phyloP scores from a whole-genome alignment of 73 alveolate species.

The Paraurostyla sp. region DNA sequence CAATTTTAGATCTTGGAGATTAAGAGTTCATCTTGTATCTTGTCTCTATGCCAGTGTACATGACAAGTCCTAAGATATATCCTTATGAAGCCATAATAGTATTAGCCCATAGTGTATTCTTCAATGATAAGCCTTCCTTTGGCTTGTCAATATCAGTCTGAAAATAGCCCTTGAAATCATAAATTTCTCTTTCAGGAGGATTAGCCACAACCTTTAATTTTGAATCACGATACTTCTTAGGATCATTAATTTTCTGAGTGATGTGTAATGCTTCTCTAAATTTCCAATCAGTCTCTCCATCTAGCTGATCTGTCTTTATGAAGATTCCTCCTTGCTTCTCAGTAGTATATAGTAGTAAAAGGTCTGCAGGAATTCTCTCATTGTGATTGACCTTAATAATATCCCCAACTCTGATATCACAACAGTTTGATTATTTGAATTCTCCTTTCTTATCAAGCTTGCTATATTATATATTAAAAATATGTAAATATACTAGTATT shows the following conservation, averaged over 20 bases:
- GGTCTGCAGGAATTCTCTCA: constrained; percentile 96
- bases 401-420: constrained; percentile 85
- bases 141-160: constrained; percentile 62
- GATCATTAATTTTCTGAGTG: constrained; percentile 66
- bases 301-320: constrained; percentile 96
- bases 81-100: constrained; percentile 94
- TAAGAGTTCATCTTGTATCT: constrained; percentile 93
- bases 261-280: constrained; percentile 87
- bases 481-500: background rate
- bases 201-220: constrained; percentile 41
- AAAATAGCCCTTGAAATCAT: constrained; percentile 51
- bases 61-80: constrained; percentile 80
- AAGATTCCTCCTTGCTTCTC: constrained; percentile 85
- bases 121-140: constrained; percentile 86
- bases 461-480: background rate
- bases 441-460: background rate
- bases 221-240: constrained; percentile 3
- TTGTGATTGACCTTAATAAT: constrained; percentile 83
- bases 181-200: constrained; percentile 79
- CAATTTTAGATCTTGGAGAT: constrained; percentile 89
- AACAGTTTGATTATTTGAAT: background rate
- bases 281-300: constrained; percentile 99
- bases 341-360: constrained; percentile 85
- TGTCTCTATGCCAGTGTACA: constrained; percentile 97
- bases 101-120: constrained; percentile 95